These are phyloP conservation scores for Dorcoceras hygrometricum DNA, from an alignment of 257 asterid genomes.

Conservation along the genomic window DNA sequence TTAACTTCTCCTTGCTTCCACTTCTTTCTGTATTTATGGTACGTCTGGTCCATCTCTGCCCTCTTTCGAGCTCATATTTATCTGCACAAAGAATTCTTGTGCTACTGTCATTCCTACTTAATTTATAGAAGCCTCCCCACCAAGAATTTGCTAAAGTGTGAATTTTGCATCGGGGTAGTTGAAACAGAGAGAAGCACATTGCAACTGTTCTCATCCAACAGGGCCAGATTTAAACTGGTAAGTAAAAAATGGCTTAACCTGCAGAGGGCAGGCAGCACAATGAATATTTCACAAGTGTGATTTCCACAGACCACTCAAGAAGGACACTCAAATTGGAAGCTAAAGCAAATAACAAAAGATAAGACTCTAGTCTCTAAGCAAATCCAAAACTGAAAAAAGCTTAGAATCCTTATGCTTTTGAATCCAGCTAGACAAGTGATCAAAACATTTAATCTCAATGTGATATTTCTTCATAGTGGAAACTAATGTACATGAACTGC, in stretches of 20 bases:
- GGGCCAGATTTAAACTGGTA: conserved; percentile 9
- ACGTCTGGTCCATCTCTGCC: conserved; percentile 52
- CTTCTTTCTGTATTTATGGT: conserved; percentile 43
- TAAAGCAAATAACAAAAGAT: too few relatives aligned
- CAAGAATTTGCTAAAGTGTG: conserved; percentile 57
- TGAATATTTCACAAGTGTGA: conserved; percentile 11
- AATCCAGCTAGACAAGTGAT: too few relatives aligned
- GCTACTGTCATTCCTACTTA: conserved; percentile 36
- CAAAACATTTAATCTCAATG: conserved; percentile 4
- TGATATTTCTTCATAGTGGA: not conserved
- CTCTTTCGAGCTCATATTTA: conserved; percentile 57
- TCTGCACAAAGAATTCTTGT: conserved; percentile 48
- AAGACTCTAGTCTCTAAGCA: too few relatives aligned
- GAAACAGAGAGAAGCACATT: conserved; percentile 80
- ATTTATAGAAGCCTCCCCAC: conserved; percentile 44
- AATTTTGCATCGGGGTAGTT: conserved; percentile 60
- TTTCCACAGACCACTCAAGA: too few relatives aligned
- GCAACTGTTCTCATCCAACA: conserved; percentile 53
- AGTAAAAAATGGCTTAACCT: conserved; percentile 38
- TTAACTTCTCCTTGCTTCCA: conserved; percentile 38
- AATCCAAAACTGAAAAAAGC: too few relatives aligned
- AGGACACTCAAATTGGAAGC: too few relatives aligned
- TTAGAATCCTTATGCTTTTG: too few relatives aligned
- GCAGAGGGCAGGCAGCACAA: conserved; percentile 29
- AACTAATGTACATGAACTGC: not conserved